Base-by-base conservation (phyloP, 2,329 filamentous ascomycete genomes). In the Raffaelea albimanens region DNA sequence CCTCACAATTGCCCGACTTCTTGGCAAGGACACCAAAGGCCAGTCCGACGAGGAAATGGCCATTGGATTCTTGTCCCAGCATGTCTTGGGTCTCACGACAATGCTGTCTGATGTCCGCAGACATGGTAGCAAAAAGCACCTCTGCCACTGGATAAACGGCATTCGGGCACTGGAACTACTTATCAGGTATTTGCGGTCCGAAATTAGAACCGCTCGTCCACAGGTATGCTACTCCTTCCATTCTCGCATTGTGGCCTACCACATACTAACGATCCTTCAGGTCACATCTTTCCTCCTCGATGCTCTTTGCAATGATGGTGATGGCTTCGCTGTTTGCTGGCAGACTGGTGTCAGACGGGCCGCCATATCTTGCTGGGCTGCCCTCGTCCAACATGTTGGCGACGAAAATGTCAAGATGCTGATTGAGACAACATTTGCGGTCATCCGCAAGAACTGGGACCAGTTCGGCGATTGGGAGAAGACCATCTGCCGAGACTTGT, bases 241-340 rank as follows among this genome's bases (percentile, higher is more conserved):
- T n/a, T n/a, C n/a, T n/a, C n/a, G n/a, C n/a, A n/a, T n/a, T n/a
- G n/a, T n/a, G n/a, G n/a, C n/a, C n/a, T n/a, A n/a, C 13, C 25
- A 29, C 7, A 29, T 13, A 29, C 25, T 29, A 29, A 29, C 25
- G 13, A 13, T 13, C 25, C 13, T 45, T 10, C 57, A 91, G 82
- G 91, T 97, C 48, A 88, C 88, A 55, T 89, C 91, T n/a, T 96
- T 87, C 60, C 71, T 98, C 13, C 81, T 95, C 52, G 89, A 88
- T 20, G 89, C 89, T 0, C 76, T 97, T 50, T 75, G 84, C 16
- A 78, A 85, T 44, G 73, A 82, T 40, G 76, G 83, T 3, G 16
- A 19, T 2, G 46, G 20, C 13, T 46, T 49, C n/a, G 48, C 50
- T 5, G 21, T 45, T 2, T 55, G 53, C 40, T 55, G 53, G 53